Base-by-base conservation (phyloP, 805 yeast species). In the Saturnispora gosingensis region DNA sequence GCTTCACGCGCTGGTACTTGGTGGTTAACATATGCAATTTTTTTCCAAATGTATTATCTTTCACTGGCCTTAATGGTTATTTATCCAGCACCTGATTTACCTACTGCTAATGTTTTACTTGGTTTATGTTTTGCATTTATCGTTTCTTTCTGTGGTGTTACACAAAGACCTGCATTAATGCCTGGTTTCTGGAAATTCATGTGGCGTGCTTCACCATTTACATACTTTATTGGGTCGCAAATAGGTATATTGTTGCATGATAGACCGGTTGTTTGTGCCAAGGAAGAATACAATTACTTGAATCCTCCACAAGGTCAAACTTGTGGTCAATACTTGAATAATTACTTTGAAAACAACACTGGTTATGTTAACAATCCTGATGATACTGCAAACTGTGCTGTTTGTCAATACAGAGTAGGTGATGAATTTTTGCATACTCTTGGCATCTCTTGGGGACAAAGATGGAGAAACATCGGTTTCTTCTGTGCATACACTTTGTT, bases 191-290 rank as follows among this genome's bases (percentile, higher is more conserved):
- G 75, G 75, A 48, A 63, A 67, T 43, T 65, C 65, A 84, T 88
- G 89, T 82, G 84, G 76, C 77, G 83, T 57, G 74, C 73, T 22
- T 82, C 87, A 22, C 95, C 85, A 15, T 76, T 76, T 67, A 84
- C 91, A 1, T 87, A 88, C 62, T 78, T 83, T 62, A 71, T 87
- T 53, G 81, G 79, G 55, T 59, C 58, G 39, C 72, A 78, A 48
- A 71, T 83, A 55, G 70, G 81, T 45, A 72, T 69, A 34, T 67
- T 64, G 28, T 72, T 75, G 49, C 82, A 82, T 56, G 74, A 73
- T 42, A 71, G 77, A 56, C 63, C 67, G 34, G 81, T 85, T 11
- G 59, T 53, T 9, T 84, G 90, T 63, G 56, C 67, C 10, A 56
- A 55, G 1, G 55, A 58, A 9, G 91, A 85, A 60, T 69, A 76